Conservation (phyloP, 768 basidiomycete genomes). For the Cantharellus anzutake region DNA sequence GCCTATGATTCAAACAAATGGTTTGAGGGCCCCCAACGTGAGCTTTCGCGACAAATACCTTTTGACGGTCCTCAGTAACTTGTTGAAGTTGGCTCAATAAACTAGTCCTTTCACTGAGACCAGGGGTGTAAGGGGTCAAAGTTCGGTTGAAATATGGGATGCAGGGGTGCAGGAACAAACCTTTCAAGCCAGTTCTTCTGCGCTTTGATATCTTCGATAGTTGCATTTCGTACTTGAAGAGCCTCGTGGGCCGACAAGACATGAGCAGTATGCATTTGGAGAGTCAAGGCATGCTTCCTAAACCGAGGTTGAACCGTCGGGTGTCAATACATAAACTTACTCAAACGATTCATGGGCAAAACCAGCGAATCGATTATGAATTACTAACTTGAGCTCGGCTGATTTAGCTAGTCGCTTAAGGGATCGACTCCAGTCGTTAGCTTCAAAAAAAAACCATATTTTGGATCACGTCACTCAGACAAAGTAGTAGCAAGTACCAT, state of each 20-base stretch:
- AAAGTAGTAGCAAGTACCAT: no score
- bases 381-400: constrained; percentile 66
- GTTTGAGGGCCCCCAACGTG: not conserved
- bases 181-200: constrained; percentile 45
- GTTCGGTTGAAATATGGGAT: constrained; percentile 2
- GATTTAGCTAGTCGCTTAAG: constrained; percentile 73
- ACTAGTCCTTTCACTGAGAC: constrained; percentile 32
- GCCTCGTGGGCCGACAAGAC: constrained; percentile 68
- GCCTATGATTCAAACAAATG: constrained; percentile 20
- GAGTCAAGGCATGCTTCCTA: constrained; percentile 61
- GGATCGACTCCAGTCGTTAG: constrained; percentile 67
- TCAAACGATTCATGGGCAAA: no score
- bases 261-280: constrained; percentile 75
- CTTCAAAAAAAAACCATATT: constrained; percentile 35
- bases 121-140: no score
- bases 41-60: constrained; percentile 19
- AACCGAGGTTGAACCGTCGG: not conserved
- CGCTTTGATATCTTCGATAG: constrained; percentile 63
- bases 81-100: constrained; percentile 46
- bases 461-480: no score
- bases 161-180: constrained; percentile 22
- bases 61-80: constrained; percentile 72
- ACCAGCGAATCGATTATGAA: not conserved
- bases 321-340: not conserved
- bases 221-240: constrained; percentile 56